Evolutionary conservation across 306 rosid genomes (phyloP).

Genomic region (Oemleria cerasiformis): DNA sequence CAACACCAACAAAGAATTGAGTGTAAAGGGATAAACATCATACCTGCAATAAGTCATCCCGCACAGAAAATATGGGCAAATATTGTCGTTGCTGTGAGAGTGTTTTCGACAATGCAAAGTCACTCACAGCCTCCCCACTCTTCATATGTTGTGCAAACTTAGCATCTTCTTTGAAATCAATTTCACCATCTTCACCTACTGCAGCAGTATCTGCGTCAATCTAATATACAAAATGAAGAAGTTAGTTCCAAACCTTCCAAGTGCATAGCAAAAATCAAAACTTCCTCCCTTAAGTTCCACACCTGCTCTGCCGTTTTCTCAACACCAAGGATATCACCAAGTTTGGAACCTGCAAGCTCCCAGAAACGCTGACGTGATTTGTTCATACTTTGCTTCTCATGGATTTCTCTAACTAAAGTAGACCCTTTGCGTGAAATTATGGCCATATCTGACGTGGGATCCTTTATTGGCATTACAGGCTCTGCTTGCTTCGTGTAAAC

Average conservation of each 20-base stretch:
- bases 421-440: conserved; percentile 98
- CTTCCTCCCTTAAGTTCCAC: conserved; percentile 19
- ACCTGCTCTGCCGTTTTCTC: conserved; percentile 97
- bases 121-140: conserved; percentile 94
- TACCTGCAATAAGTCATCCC: conserved; percentile 95
- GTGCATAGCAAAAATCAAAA: conserved; percentile 27
- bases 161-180: conserved; percentile 95
- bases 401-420: conserved; percentile 77
- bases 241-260: conserved; percentile 12
- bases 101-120: conserved; percentile 87
- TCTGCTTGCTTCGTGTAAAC: conserved; percentile 98
- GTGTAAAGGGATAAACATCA: conserved; percentile 11
- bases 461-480: conserved; percentile 96
- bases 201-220: conserved; percentile 93
- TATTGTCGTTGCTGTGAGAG: conserved; percentile 87
- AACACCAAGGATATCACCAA: conserved; percentile 93
- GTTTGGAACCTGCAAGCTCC: conserved; percentile 99
- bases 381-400: conserved; percentile 83
- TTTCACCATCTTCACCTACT: conserved; percentile 92
- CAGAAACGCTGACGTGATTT: conserved; percentile 99
- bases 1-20: conserved; percentile 2
- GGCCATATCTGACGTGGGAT: conserved; percentile 99
- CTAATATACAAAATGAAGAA: conserved; percentile 37
- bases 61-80: conserved; percentile 90
- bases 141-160: conserved; percentile 95